phyloP scores from a whole-genome alignment of 176 grass and related monocot species.

The Rhynchospora breviuscula region DNA sequence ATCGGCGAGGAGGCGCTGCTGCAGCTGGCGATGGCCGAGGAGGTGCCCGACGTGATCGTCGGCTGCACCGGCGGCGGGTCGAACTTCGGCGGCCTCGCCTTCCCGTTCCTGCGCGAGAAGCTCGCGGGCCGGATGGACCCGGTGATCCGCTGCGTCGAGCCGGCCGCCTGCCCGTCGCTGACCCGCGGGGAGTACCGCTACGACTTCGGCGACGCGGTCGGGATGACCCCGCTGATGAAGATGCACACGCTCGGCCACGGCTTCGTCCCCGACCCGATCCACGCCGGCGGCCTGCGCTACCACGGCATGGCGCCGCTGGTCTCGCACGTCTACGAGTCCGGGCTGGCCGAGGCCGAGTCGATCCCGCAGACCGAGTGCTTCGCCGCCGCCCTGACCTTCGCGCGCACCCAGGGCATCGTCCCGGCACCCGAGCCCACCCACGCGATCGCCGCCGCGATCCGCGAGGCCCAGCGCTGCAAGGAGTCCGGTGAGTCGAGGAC shows the following conservation, averaged over 20 bases:
- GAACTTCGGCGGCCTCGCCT: slow-evolving; percentile 60
- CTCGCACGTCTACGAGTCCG: slow-evolving; percentile 68
- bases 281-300: slow-evolving; percentile 78
- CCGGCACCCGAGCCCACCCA: slow-evolving; percentile 78
- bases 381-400: slow-evolving; percentile 57
- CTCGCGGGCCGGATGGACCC: slow-evolving; percentile 49
- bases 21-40: slow-evolving; percentile 50
- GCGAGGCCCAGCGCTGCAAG: slow-evolving; percentile 66
- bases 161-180: slow-evolving; percentile 63
- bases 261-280: slow-evolving; percentile 71
- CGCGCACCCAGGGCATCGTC: slow-evolving; percentile 72
- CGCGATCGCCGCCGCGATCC: slow-evolving; percentile 69
- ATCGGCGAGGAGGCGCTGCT: too few species aligned
- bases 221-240: slow-evolving; percentile 77
- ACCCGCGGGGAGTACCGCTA: slow-evolving; percentile 62
- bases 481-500: slow-evolving; percentile 61
- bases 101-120: slow-evolving; percentile 84
- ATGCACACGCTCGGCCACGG: slow-evolving; percentile 99
- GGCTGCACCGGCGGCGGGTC: slow-evolving; percentile 79
- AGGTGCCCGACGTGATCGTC: slow-evolving; percentile 51
- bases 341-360: slow-evolving; percentile 50
- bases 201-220: slow-evolving; percentile 58
- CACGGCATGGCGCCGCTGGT: slow-evolving; percentile 82
- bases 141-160: slow-evolving; percentile 57
- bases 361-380: slow-evolving; percentile 81